A percentile compares a stretch with the other conserved stretches of the same genome.
phyloP scores from a whole-genome alignment of 805 yeast species.

The Sungouiozyma intestinalis region DNA sequence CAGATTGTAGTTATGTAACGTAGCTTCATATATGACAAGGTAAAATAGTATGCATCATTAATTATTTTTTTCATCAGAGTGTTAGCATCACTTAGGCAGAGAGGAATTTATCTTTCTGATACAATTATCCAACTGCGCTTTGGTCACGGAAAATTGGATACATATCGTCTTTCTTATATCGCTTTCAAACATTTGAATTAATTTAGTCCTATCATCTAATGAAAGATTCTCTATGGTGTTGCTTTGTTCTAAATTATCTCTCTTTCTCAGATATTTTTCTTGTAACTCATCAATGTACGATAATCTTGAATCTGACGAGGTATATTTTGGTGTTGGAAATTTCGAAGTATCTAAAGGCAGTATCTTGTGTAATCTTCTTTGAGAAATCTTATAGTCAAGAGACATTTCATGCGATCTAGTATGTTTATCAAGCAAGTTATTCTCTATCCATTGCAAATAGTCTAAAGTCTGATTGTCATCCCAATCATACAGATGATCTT shows the following conservation, averaged over 20 bases:
- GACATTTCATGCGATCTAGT: constrained; percentile 8
- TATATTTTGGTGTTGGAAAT: constrained; percentile 1
- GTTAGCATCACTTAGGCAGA: not conserved
- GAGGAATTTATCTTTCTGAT: constrained; percentile 7
- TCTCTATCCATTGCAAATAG: constrained; percentile 24
- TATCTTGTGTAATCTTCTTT: constrained; percentile 19
- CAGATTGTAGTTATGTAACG: not conserved
- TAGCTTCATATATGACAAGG: not conserved
- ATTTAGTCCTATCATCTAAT: constrained; percentile 1
- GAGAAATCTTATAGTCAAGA: constrained; percentile 25
- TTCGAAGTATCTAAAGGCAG: constrained; percentile 14
- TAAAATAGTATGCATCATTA: constrained; percentile 4
- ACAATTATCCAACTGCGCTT: constrained; percentile 7
- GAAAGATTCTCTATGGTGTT: not conserved
- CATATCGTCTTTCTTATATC: constrained; percentile 8
- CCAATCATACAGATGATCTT: constrained; percentile 12
- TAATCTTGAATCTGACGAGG: not conserved
- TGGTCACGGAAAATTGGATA: constrained; percentile 10
- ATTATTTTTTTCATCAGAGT: not conserved
- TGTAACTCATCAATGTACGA: constrained; percentile 17
- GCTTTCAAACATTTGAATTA: constrained; percentile 9
- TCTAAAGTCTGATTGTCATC: constrained; percentile 10
- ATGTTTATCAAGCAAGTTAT: constrained; percentile 13
- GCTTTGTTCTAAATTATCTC: constrained; percentile 6
- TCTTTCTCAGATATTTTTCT: constrained; percentile 14